Base-by-base conservation (phyloP, 805 yeast genomes). In the Monosporozyma aerobia region DNA sequence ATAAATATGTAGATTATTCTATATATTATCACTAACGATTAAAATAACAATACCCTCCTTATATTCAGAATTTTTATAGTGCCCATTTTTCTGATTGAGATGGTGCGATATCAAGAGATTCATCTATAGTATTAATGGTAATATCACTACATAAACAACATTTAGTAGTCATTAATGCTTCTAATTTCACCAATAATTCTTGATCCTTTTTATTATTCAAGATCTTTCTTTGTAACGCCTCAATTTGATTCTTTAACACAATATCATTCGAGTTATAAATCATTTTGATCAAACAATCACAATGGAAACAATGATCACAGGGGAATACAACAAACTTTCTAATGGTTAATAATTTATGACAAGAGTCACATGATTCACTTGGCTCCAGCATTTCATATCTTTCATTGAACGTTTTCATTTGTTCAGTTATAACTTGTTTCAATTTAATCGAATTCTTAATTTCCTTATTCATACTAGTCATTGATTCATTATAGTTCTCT, bases 291-390 rank as follows among this genome's bases (percentile, higher is more conserved):
- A 89, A 67, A 70, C 99, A 94, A 64, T 90, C 96, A 50, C 82
- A 83, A 64, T 94, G 98, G 69, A 87, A 86, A 5, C 87, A 80
- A 65, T 94, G 99, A 53, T 79, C 85, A 64, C 99, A 94, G 0
- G 97, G 97, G 63, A 88, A 94, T 5, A 83, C 80, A 51, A 83
- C 77, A 59, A 90, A 90, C 63, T 81, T 85, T 53, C 89, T 78
- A 3, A 83, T 78, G 2, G 88, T 77, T 46, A 92, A 71, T 8
- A 94, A 77, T 58, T 77, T 77, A n/a, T 73, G 70, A 67, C 98
- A 92, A 3, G 81, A 58, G 44, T 77, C 71, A 70, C 99, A 94
- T 0, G 92, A 78, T 56, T 84, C 94, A 1, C 94, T 95, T 0
- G 96, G 90, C 60, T 86, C 85, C 19, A 92, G 77, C 0, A 84